These are phyloP conservation scores for Rhynchosporium secalis DNA, from an alignment of 2,329 filamentous ascomycete genomes.

Conservation along the genomic window DNA sequence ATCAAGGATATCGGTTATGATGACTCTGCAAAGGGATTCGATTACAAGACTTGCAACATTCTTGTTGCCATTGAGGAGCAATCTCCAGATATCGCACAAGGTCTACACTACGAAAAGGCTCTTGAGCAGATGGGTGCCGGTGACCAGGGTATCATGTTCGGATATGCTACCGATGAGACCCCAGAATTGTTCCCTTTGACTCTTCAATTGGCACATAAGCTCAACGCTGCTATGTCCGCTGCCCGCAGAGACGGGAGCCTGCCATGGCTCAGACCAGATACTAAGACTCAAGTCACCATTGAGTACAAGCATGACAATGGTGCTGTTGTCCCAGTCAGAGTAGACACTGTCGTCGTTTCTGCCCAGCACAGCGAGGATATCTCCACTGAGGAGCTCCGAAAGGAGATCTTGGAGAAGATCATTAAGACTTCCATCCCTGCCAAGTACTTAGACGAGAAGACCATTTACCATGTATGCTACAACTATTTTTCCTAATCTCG, in stretches of 20 bases:
- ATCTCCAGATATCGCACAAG: slow-evolving; percentile 97
- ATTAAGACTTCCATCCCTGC: slow-evolving; percentile 91
- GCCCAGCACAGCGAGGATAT: slow-evolving; percentile 91
- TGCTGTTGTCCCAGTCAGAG: slow-evolving; percentile 86
- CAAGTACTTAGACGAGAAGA: slow-evolving; percentile 88
- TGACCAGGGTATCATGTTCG: slow-evolving; percentile 99
- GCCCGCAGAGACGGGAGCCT: slow-evolving; percentile 85
- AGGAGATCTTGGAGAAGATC: slow-evolving; percentile 96
- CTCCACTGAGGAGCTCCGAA: slow-evolving; percentile 86
- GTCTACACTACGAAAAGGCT: slow-evolving; percentile 96
- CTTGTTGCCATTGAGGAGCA: slow-evolving; percentile 99
- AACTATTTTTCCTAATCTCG: background rate
- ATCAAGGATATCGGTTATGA: slow-evolving; percentile 99
- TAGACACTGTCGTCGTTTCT: slow-evolving; percentile 95
- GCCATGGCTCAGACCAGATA: slow-evolving; percentile 95
- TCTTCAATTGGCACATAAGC: slow-evolving; percentile 90
- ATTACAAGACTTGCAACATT: slow-evolving; percentile 99
- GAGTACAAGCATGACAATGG: slow-evolving; percentile 98
- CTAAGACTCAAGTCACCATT: slow-evolving; percentile 99
- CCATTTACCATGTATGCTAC: slow-evolving; percentile 82
- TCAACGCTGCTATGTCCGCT: slow-evolving; percentile 91
- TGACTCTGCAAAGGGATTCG: slow-evolving; percentile 94
- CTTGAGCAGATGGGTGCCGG: slow-evolving; percentile 97
- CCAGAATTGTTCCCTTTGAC: slow-evolving; percentile 95
- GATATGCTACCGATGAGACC: slow-evolving; percentile 98